Base-by-base conservation (phyloP, 768 basidiomycete species). In the Hypholoma fasciculare region DNA sequence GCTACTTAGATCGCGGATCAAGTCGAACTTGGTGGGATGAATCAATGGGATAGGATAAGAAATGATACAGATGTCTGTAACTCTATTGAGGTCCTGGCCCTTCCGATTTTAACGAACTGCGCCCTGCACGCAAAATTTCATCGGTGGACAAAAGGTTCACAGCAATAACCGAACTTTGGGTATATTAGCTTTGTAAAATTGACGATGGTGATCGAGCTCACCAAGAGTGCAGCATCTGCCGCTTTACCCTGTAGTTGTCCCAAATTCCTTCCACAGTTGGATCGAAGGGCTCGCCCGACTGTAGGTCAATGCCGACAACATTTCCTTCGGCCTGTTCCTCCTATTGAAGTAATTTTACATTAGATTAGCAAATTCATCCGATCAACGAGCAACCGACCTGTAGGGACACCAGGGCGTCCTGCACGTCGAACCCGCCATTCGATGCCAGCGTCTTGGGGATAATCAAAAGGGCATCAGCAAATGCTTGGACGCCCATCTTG, bases 241-340 rank as follows among this genome's bases (percentile, higher is more conserved):
- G 82, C 80, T 99, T 99, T 60, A 99, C 97, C 63, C 97, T 82
- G 71, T 97, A 98, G 76, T 98, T 98, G 71, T 99, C 97, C 96
- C 96, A 99, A 26, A 99, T 88, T 38, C 97, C 97, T 69, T 95
- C 91, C 5, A 93, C 88, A 9, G 92, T 92, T 19, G 97, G 97
- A 69, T 99, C 96, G 69, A 96, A 91, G 1, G 96, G 95, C 72
- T 97, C 94, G 52, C 97, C 97, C 16, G 94, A 90, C 70, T 94
- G 79, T 38, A 99, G 78, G 74, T 98, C 93, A 61, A 99, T 72
- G 14, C 97, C 97, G 61, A 96, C 96, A 44, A 84, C 76, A 67
- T 92, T 92, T n/a, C 94, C 95, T 62, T 97, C 95, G 1, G 91
- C 90, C 67, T 93, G 88, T 69, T 98, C 97, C 56, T 98, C 96